Percentiles rank a stretch among this genome's conserved stretches.
Evolutionary conservation across 495 filamentous ascomycete species (phyloP).

Genomic region (Podospora fimiseda): DNA sequence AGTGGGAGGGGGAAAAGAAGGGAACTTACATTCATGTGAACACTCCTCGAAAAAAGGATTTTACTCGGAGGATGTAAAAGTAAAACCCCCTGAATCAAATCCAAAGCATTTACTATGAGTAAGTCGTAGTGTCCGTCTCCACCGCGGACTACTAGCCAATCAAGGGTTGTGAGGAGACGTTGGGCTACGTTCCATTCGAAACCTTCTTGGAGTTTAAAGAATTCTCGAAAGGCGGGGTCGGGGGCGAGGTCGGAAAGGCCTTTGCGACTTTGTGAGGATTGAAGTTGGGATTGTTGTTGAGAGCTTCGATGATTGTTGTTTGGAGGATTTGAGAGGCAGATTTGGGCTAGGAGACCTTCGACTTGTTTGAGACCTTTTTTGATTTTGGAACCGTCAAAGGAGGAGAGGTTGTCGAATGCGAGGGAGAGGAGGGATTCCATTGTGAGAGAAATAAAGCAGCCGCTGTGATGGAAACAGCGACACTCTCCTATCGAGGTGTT

Average conservation of each 20-base stretch:
- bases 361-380: constrained; percentile 92
- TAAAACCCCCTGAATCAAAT: constrained; percentile 83
- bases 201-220: constrained; percentile 91
- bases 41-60: constrained; percentile 76
- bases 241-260: constrained; percentile 60
- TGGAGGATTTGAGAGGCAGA: constrained; percentile 71
- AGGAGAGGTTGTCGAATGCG: constrained; percentile 94
- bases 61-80: constrained; percentile 92
- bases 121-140: constrained; percentile 80
- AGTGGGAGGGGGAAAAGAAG: neutral
- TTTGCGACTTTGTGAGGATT: constrained; percentile 43
- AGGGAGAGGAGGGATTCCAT: constrained; percentile 93
- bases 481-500: constrained; percentile 2
- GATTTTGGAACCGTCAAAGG: constrained; percentile 81
- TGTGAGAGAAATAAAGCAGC: constrained; percentile 8
- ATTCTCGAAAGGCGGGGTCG: constrained; percentile 91
- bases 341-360: constrained; percentile 91
- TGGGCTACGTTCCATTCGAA: constrained; percentile 97
- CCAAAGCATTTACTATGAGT: constrained; percentile 79
- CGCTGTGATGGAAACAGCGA: neutral
- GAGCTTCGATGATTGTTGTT: constrained; percentile 28
- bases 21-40: constrained; percentile 81
- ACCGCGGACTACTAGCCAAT: constrained; percentile 74
- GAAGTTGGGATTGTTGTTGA: constrained; percentile 16
- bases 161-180: constrained; percentile 78